Conservation (phyloP, 768 basidiomycete species). For the Termitomyces sp. region DNA sequence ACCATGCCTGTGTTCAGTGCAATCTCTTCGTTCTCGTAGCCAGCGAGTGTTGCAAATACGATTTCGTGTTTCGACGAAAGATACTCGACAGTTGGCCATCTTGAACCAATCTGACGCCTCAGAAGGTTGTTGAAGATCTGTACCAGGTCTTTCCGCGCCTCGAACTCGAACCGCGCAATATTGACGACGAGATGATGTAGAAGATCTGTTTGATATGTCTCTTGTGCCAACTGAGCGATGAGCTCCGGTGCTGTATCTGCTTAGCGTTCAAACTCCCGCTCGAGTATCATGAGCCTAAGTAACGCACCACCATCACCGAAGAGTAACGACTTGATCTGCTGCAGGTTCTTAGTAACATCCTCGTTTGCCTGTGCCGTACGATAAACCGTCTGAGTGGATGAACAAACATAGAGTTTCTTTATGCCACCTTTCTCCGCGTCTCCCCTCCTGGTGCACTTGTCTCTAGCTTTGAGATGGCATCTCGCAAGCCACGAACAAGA, state of each 20-base stretch:
- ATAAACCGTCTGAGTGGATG: neutral
- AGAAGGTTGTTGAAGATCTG: slow-evolving; percentile 88
- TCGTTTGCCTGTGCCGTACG: slow-evolving; percentile 63
- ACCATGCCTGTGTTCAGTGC: slow-evolving; percentile 99
- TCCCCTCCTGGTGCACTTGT: slow-evolving; percentile 69
- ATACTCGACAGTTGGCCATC: slow-evolving; percentile 97
- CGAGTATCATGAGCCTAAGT: neutral
- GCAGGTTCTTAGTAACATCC: slow-evolving; percentile 83
- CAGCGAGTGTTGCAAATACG: slow-evolving; percentile 80
- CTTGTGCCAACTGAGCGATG: slow-evolving; percentile 92
- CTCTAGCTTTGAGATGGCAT: slow-evolving; percentile 76
- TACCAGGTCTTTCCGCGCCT: slow-evolving; percentile 82
- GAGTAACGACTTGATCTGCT: slow-evolving; percentile 84
- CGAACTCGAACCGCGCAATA: slow-evolving; percentile 89
- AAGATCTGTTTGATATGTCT: slow-evolving; percentile 89
- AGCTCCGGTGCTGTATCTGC: slow-evolving; percentile 83
- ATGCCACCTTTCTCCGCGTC: slow-evolving; percentile 69
- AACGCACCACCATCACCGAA: slow-evolving; percentile 81
- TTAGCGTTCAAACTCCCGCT: slow-evolving; percentile 2
- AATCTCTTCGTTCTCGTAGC: slow-evolving; percentile 94
- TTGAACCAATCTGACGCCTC: slow-evolving; percentile 86
- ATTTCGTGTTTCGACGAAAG: slow-evolving; percentile 68
- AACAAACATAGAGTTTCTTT: neutral
- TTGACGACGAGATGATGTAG: slow-evolving; percentile 75
- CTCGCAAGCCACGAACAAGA: slow-evolving; percentile 74